Base-by-base conservation (phyloP, 2,329 filamentous ascomycete species). In the Beauveria brongniartii region DNA sequence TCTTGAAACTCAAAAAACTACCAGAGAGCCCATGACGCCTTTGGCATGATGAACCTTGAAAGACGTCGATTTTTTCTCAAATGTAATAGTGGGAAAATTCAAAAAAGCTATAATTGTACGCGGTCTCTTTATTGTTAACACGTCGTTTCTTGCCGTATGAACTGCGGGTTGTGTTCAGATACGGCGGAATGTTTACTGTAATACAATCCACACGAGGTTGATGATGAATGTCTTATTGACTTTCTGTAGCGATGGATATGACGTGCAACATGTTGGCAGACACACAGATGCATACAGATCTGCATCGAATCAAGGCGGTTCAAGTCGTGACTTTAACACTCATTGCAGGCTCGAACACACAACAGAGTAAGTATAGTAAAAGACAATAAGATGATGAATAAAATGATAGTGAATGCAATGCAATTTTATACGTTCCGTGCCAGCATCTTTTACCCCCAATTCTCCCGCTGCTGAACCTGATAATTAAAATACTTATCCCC, bases 31-130 rank as follows among this genome's bases (percentile, higher is more conserved):
- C 14, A 24, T 41, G 20, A 46, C 18, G 16, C 20, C 44, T 10
- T 50, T 28, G 30, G n/a, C 46, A 58, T 58, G 55, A 58, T 50
- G 44, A 58, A 41, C 18, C 30, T 18, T 26, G 30, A 52, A 52
- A 34, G 46, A 43, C 18, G 55, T 58, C 34, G 26, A 43, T 22
- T 24, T 47, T 5, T 41, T 51, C 20, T 20, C 44, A 22, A 50
- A 58, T 58, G 55, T 58, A 58, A 58, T 9, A 58, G 34, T 41
- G 44, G 30, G 22, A 41, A 20, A 30, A 14, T 57, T 46, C 1
- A 5, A 51, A 50, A 57, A 41, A 20, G 55, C 30, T 37, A 43
- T 58, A 58, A 51, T 58, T 58, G 46, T 58, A 50, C 28, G 44
- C 28, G n/a, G n/a, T 57, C 8, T 28, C 37, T 14, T 24, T 57